Base-by-base conservation (phyloP, 768 basidiomycete genomes). In the Rhodotorula taiwanensis region DNA sequence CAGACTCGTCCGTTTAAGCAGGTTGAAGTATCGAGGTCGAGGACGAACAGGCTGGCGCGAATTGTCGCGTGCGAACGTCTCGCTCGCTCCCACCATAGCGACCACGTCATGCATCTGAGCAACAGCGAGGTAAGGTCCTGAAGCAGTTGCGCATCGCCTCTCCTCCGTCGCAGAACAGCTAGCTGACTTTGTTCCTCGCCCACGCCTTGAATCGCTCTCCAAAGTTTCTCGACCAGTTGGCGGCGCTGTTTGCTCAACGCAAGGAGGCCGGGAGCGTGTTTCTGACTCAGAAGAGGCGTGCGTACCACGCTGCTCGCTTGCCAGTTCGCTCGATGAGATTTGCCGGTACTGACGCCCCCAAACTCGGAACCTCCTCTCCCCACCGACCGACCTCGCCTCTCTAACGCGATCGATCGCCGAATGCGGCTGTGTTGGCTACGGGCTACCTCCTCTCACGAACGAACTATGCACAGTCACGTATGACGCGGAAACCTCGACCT, bases 181-280 rank as follows among this genome's bases (percentile, higher is more conserved):
- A 20, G 48, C 54, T 51, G 54, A 48, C 60, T 39, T 51, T 27
- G 23, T 21, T 8, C 16, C 27, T 8, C 21, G 23, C 23, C 36
- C n/a, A n/a, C n/a, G n/a, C n/a, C n/a, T n/a, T n/a, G n/a, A n/a
- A n/a, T n/a, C n/a, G n/a, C n/a, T n/a, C n/a, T 18, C 16, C 23
- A 15, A 61, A 70, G 69, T 70, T 70, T 41, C 69, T 70, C 53
- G 28, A 7, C 5, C 65, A 39, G 15, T 30, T 70, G 21, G 36
- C 34, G 27, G 36, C n/a, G 21, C 59, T 70, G 9, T 64, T 70
- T n/a, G 50, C 52, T 0, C 10, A 43, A 5, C n/a, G 14, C 3
- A 60, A 67, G 39, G 44, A 41, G 20, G 48, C 36, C 20, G 69
- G 69, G 4, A 47, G 62, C 20, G 64, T 70, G 34, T 70, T 70